Evolutionary conservation across 2,329 filamentous ascomycete species (phyloP).

Genomic region (Ceratocystis smalleyi): DNA sequence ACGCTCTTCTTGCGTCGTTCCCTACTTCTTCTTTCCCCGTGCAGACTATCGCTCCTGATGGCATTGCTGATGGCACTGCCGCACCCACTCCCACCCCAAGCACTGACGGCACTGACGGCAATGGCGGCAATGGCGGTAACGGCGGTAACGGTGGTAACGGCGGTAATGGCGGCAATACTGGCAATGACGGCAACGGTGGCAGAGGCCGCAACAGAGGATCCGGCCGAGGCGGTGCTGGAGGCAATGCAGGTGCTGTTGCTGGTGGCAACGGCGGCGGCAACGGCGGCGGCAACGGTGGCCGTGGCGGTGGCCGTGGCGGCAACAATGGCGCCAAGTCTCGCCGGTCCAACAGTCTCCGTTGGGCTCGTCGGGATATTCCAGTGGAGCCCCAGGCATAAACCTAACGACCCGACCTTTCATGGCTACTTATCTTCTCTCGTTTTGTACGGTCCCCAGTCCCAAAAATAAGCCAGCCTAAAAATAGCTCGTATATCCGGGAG

Average conservation of each 20-base stretch:
- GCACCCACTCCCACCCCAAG: conserved; percentile 13
- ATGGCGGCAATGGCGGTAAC: conserved; percentile 15
- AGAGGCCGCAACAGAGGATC: background rate
- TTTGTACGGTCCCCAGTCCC: background rate
- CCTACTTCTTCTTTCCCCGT: conserved; percentile 23
- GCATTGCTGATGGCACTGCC: conserved; percentile 14
- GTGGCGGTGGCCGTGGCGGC: background rate
- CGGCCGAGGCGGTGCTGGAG: background rate
- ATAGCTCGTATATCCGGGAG: background rate
- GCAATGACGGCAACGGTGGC: background rate
- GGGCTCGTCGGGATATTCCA: conserved; percentile 10
- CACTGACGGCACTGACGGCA: no score
- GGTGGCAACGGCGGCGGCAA: background rate
- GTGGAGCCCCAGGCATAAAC: conserved; percentile 10
- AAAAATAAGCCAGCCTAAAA: background rate
- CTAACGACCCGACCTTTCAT: background rate
- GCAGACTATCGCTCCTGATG: conserved; percentile 23
- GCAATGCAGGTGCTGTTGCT: background rate
- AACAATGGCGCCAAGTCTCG: conserved; percentile 1
- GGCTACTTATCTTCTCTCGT: background rate
- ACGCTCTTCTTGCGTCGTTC: conserved; percentile 20
- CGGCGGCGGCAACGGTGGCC: background rate
- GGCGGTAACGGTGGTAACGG: conserved; percentile 9
- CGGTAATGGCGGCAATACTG: conserved; percentile 1
- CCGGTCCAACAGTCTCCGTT: conserved; percentile 12